Evolutionary conservation across 2,329 filamentous ascomycete genomes (phyloP).

Genomic region (Lachnum nothofagi): DNA sequence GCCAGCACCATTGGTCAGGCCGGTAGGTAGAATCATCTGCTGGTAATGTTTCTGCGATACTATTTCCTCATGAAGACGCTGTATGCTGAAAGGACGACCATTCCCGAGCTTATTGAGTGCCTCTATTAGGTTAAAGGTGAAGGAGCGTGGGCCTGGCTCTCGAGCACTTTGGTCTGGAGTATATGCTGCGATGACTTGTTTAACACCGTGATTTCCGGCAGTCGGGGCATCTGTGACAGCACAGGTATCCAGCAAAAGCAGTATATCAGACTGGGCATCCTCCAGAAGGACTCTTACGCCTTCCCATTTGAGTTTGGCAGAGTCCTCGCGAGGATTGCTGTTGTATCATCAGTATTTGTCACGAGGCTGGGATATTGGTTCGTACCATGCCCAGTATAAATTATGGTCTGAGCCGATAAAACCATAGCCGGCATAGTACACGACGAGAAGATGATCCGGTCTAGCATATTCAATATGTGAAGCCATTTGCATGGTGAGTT

Average conservation of each 20-base stretch:
- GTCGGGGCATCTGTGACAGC: slow-evolving; percentile 47
- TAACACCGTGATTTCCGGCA: slow-evolving; percentile 50
- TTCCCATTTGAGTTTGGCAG: slow-evolving; percentile 59
- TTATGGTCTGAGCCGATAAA: slow-evolving; percentile 55
- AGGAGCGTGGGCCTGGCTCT: slow-evolving; percentile 47
- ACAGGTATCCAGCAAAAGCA: slow-evolving; percentile 59
- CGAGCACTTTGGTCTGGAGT: slow-evolving; percentile 45
- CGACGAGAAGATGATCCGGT: slow-evolving; percentile 56
- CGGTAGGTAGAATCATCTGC: slow-evolving; percentile 37
- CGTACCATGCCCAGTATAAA: slow-evolving; percentile 64
- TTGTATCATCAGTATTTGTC: slow-evolving; percentile 34
- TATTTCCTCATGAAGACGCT: slow-evolving; percentile 53
- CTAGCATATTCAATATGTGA: slow-evolving; percentile 54
- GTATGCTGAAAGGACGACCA: slow-evolving; percentile 51
- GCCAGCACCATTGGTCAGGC: slow-evolving; percentile 43
- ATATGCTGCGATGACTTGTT: slow-evolving; percentile 59
- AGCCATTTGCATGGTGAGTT: slow-evolving; percentile 56
- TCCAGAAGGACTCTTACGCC: slow-evolving; percentile 59
- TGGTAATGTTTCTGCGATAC: slow-evolving; percentile 36
- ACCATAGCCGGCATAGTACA: slow-evolving; percentile 61
- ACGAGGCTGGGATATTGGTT: slow-evolving; percentile 28
- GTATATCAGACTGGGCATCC: slow-evolving; percentile 57
- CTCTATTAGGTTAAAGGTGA: slow-evolving; percentile 53
- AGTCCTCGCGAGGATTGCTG: slow-evolving; percentile 53
- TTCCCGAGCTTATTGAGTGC: slow-evolving; percentile 49